A percentile compares a stretch with the other conserved stretches of the same genome.
Conservation (phyloP, 768 basidiomycete genomes). For the Rubroboletus pulcherrimus region DNA sequence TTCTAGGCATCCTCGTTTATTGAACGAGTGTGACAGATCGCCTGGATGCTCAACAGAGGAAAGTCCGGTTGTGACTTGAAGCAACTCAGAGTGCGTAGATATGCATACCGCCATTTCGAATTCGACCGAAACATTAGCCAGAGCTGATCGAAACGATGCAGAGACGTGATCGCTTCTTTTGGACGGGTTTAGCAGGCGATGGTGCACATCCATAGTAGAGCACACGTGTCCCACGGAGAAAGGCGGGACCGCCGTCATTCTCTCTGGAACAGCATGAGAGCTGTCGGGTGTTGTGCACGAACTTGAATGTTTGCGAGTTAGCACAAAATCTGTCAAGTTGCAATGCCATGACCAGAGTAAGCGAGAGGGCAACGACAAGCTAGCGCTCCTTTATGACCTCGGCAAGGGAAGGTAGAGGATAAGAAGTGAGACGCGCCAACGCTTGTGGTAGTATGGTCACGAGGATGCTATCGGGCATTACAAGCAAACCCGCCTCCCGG, state of each 20-base stretch:
- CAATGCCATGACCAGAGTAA: background rate
- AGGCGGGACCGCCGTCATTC: background rate
- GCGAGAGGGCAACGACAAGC: background rate
- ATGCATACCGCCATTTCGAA: slow-evolving; percentile 16
- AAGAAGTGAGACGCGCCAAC: background rate
- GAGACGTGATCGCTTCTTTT: no score
- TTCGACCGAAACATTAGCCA: slow-evolving; percentile 11
- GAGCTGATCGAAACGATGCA: background rate
- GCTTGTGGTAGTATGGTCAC: no score
- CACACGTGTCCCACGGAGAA: slow-evolving; percentile 1
- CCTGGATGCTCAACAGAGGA: slow-evolving; percentile 14
- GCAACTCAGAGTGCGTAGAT: slow-evolving; percentile 2
- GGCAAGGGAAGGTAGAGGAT: background rate
- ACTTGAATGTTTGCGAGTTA: background rate
- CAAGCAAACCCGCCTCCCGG: background rate
- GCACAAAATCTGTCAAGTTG: background rate
- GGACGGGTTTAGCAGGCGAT: no score
- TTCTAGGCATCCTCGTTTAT: slow-evolving; percentile 17
- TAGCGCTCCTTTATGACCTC: background rate
- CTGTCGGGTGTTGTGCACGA: background rate
- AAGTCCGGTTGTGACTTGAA: background rate
- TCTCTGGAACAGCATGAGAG: background rate
- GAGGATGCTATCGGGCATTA: no score
- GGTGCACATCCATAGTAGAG: background rate
- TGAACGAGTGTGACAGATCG: slow-evolving; percentile 12